A percentile compares a stretch with the other conserved stretches of the same genome.
Conservation (phyloP, 495 filamentous ascomycete species). For the Hypoxylon cercidicola region DNA sequence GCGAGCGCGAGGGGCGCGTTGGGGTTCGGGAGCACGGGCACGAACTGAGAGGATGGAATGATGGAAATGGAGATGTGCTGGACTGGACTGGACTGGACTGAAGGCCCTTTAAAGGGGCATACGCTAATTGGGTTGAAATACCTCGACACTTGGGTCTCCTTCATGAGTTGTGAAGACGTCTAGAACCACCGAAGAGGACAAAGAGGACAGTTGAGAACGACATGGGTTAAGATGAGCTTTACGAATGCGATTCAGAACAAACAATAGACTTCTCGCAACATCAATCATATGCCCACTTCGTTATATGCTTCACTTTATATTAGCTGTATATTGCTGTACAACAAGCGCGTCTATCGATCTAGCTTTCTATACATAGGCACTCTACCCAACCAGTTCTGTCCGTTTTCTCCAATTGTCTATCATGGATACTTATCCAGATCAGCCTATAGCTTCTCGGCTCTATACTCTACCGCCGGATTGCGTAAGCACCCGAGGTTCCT, state of each 20-base stretch:
- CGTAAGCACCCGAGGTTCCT: conserved; percentile 73
- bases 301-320: not conserved
- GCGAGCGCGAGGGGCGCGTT: conserved; percentile 90
- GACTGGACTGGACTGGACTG: not conserved
- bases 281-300: not conserved
- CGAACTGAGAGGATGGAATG: conserved; percentile 44
- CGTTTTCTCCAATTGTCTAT: not conserved
- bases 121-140: no score
- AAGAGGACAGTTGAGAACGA: no score
- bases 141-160: no score
- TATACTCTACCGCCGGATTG: conserved; percentile 68
- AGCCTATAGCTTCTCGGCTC: conserved; percentile 60
- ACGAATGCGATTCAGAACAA: no score
- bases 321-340: not conserved
- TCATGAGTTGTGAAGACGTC: no score
- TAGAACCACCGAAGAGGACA: no score
- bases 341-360: not conserved
- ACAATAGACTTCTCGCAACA: not conserved
- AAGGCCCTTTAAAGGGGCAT: not conserved
- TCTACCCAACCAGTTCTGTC: not conserved
- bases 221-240: no score
- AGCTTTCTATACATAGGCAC: conserved; percentile 2
- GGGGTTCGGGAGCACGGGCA: conserved; percentile 93
- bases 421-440: not conserved
- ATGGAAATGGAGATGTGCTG: not conserved